These are phyloP conservation scores for Gnaphalium uliginosum DNA, from an alignment of 129 eudicot genomes.

Conservation along the genomic window DNA sequence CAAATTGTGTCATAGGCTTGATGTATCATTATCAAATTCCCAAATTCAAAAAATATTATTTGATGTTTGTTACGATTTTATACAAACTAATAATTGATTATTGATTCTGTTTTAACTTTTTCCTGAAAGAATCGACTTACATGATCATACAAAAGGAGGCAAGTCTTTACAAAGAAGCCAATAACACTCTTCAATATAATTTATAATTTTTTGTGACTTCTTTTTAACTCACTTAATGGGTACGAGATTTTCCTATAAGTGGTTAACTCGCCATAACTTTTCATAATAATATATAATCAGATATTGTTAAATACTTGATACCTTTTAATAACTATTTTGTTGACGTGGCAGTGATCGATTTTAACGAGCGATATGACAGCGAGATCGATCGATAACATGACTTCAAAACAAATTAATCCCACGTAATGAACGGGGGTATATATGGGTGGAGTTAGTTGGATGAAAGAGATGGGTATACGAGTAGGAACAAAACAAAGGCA, in stretches of 20 bases:
- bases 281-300: not conserved
- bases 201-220: not conserved
- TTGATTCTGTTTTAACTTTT: slow-evolving; percentile 12
- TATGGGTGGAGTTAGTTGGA: slow-evolving; percentile 36
- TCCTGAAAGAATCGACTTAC: not conserved
- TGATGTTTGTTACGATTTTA: slow-evolving; percentile 19
- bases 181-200: not conserved
- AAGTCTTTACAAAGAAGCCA: slow-evolving; percentile 26
- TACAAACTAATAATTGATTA: not conserved
- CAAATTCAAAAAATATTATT: slow-evolving; percentile 7
- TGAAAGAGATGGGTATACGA: slow-evolving; percentile 29
- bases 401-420: slow-evolving; percentile 10
- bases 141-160: slow-evolving; percentile 10
- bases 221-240: not conserved
- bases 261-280: not conserved
- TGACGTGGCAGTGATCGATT: too few relatives aligned
- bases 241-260: not conserved
- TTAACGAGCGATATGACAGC: too few relatives aligned
- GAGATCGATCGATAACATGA: too few relatives aligned
- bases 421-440: not conserved
- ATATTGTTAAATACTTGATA: not conserved
- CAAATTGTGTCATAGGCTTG: slow-evolving; percentile 6
- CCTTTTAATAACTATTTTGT: not conserved
- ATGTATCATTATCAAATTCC: slow-evolving; percentile 26
- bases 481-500: slow-evolving; percentile 25